These are phyloP conservation scores for Tylopilus cervinicoccineus DNA, from an alignment of 768 basidiomycete species.

Conservation along the genomic window DNA sequence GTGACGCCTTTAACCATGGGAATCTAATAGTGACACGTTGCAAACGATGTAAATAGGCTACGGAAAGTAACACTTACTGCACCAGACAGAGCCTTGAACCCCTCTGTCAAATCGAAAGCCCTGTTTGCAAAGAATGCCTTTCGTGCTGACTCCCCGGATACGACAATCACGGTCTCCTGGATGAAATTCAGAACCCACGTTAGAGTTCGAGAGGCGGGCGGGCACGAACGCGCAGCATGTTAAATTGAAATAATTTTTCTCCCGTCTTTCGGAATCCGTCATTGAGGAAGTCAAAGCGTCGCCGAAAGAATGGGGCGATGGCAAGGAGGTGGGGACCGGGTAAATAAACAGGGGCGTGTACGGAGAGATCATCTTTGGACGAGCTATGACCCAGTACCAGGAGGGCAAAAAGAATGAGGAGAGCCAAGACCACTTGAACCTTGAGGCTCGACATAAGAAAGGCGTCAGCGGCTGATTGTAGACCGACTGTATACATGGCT, in stretches of 20 bases:
- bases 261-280: conserved; percentile 69
- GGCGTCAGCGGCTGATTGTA: conserved; percentile 36
- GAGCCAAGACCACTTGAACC: conserved; percentile 31
- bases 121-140: conserved; percentile 66
- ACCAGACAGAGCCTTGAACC: conserved; percentile 75
- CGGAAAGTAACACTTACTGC: conserved; percentile 47
- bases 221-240: conserved; percentile 56
- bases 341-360: conserved; percentile 46
- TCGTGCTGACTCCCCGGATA: conserved; percentile 70
- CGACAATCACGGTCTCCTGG: conserved; percentile 69
- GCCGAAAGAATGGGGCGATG: conserved; percentile 64
- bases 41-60: conserved; percentile 14
- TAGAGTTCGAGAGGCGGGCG: conserved; percentile 5
- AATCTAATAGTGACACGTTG: conserved; percentile 42
- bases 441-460: conserved; percentile 34
- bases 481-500: conserved; percentile 41
- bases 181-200: conserved; percentile 19
- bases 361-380: conserved; percentile 43
- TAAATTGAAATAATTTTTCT: conserved; percentile 64
- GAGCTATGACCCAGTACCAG: conserved; percentile 33
- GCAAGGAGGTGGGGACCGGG: conserved; percentile 57
- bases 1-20: conserved; percentile 76
- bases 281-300: conserved; percentile 68
- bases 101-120: conserved; percentile 72
- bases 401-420: conserved; percentile 37